Conservation (phyloP, 1,139 yeast species). For the Scheffersomyces parashehatae region DNA sequence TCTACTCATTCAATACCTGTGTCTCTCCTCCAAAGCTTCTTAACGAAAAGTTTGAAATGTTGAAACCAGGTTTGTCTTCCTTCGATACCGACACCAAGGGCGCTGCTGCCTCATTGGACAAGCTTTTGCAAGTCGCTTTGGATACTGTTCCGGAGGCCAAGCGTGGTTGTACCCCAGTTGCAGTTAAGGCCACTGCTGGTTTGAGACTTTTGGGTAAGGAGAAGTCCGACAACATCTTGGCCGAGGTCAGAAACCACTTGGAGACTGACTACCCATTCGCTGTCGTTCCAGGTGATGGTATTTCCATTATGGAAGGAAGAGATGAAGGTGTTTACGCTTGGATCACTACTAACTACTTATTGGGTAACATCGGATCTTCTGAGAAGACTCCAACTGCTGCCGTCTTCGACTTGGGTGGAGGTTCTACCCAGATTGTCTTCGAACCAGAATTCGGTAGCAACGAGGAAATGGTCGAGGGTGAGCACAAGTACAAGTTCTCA, state of each 20-base stretch:
- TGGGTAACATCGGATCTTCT: slow-evolving; percentile 85
- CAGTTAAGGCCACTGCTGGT: slow-evolving; percentile 98
- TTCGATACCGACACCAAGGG: slow-evolving; percentile 77
- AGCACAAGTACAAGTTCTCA: slow-evolving; percentile 75
- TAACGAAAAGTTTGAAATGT: slow-evolving; percentile 81
- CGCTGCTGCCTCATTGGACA: slow-evolving; percentile 88
- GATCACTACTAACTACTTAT: slow-evolving; percentile 91
- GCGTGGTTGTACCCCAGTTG: slow-evolving; percentile 84
- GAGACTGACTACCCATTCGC: slow-evolving; percentile 86
- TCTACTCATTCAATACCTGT: slow-evolving; percentile 88
- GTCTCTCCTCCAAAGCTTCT: slow-evolving; percentile 76
- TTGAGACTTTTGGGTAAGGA: slow-evolving; percentile 80
- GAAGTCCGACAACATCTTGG: slow-evolving; percentile 67
- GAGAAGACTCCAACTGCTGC: slow-evolving; percentile 86
- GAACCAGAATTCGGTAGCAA: slow-evolving; percentile 74
- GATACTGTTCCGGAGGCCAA: slow-evolving; percentile 69
- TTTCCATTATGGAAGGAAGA: slow-evolving; percentile 90
- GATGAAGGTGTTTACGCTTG: slow-evolving; percentile 99
- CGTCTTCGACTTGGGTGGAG: slow-evolving; percentile 97
- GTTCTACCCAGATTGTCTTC: slow-evolving; percentile 96
- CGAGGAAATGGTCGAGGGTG: slow-evolving; percentile 76
- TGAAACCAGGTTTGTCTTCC: slow-evolving; percentile 88
- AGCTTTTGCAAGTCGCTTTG: slow-evolving; percentile 72
- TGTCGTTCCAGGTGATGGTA: slow-evolving; percentile 77
- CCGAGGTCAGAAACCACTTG: slow-evolving; percentile 73